These are phyloP conservation scores for Plectranthus barbatus DNA, from an alignment of 257 asterid species.

Conservation along the genomic window DNA sequence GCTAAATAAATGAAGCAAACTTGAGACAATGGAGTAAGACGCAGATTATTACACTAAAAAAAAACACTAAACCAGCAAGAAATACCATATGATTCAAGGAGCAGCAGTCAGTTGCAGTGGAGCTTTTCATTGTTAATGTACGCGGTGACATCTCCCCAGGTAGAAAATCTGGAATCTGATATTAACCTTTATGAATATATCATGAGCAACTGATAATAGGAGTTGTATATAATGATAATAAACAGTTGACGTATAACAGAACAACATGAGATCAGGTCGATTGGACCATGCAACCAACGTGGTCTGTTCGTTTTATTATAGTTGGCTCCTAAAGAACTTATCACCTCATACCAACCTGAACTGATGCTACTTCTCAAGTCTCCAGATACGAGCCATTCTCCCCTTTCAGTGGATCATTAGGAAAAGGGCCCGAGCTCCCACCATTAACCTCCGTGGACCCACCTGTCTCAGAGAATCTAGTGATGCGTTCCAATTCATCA, in stretches of 20 bases:
- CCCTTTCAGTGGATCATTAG: conserved; percentile 38
- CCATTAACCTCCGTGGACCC: conserved; percentile 40
- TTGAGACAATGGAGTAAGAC: no score
- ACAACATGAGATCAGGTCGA: background rate
- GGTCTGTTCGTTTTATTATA: conserved; percentile 2
- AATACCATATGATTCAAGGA: no score
- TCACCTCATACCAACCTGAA: background rate
- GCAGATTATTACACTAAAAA: no score
- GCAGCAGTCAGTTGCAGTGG: no score
- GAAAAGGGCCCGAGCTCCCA: conserved; percentile 23
- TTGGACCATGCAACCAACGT: background rate
- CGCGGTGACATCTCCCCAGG: no score
- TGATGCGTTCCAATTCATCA: conserved; percentile 65
- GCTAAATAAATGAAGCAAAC: no score
- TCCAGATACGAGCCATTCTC: conserved; percentile 36
- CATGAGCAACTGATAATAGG: background rate
- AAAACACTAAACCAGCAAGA: no score
- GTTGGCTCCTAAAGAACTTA: background rate
- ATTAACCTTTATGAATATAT: background rate
- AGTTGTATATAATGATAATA: background rate
- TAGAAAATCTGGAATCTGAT: no score
- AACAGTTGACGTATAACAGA: background rate
- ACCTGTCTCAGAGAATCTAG: conserved; percentile 67
- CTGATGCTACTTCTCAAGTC: conserved; percentile 6
- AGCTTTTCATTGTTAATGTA: background rate